A percentile compares a stretch with the other conserved stretches of the same genome.
Conservation (phyloP, 2,329 filamentous ascomycete species). For the Clarireedia monteithiana region DNA sequence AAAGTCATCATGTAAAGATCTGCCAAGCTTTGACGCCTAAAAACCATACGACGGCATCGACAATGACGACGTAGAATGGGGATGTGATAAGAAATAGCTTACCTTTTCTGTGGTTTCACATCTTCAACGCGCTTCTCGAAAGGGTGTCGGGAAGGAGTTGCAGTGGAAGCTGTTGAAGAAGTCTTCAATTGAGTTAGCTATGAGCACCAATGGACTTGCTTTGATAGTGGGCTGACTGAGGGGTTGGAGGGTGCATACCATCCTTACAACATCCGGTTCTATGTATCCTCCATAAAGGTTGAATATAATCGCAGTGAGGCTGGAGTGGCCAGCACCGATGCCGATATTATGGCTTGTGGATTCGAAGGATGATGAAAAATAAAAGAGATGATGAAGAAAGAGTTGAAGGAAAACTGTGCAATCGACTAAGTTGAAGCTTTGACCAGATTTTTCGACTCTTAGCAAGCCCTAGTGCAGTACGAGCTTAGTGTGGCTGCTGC, state of each 20-base stretch:
- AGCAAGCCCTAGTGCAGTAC: too few species aligned
- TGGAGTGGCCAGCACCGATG: slow-evolving; percentile 26
- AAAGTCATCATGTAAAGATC: slow-evolving; percentile 63
- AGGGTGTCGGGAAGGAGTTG: slow-evolving; percentile 46
- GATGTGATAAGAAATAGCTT: slow-evolving; percentile 33
- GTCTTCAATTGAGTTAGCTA: slow-evolving; percentile 17
- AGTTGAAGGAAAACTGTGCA: background rate
- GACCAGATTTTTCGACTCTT: background rate
- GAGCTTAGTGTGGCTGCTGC: too few species aligned
- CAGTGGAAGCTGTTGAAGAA: slow-evolving; percentile 48
- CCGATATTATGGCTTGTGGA: background rate
- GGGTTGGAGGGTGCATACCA: slow-evolving; percentile 18
- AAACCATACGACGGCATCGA: background rate
- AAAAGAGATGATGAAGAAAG: background rate
- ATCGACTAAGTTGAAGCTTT: background rate
- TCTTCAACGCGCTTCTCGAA: slow-evolving; percentile 80
- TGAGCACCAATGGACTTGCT: background rate
- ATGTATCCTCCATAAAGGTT: slow-evolving; percentile 19
- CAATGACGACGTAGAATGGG: background rate
- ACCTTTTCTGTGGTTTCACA: slow-evolving; percentile 85
- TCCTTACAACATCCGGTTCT: slow-evolving; percentile 19
- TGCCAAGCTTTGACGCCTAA: slow-evolving; percentile 20
- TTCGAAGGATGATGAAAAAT: background rate
- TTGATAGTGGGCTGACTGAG: slow-evolving; percentile 10
- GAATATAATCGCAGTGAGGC: slow-evolving; percentile 7